Evolutionary conservation across 176 grass and related monocot species (phyloP), one percentile per base, ranked within the genome.

Genomic region (Secale cereale): DNA sequence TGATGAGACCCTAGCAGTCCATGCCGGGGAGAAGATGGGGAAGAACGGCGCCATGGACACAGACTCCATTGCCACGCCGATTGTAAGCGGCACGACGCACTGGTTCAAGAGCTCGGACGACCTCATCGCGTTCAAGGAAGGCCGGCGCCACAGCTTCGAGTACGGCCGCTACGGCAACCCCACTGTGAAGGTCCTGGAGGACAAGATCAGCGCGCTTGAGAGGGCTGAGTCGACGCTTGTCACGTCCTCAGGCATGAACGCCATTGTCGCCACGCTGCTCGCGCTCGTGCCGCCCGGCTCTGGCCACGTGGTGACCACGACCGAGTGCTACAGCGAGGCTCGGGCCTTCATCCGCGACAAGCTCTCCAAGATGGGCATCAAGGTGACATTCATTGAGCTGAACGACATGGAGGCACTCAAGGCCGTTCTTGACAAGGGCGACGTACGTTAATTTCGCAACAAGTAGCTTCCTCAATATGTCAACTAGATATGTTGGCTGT

Each of bases 211-310:
- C 22, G 88, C 92, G 4, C 74, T 97, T 52, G 90, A 97, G 86
- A 87, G 88, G 77, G 92, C 92, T 20, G 92, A 94, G 88, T 88
- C 92, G 28, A 92, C 92, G 0, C 35, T 97, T n/a, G 93, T 97
- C n/a, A 92, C 91, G 10, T 89, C 92, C 11, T 97, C 92, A 52
- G 92, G 94, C 28, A 97, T 94, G 94, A 94, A 97, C 73, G 94
- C 94, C 35, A 97, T 92, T 68, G 90, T 97, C 56, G 87, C 94
- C 4, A 94, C 86, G 54, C 85, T 97, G 14, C 81, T 86, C 11
- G 60, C 88, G 3, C 85, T 97, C 23, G 92, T 97, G 23, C 85
- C 87, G 26, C 88, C 88, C 4, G 95, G 88, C 14, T 15, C 48
- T 1, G 88, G 90, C 56, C 95, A 97, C 66, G 84, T 97, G 10